phyloP scores from a whole-genome alignment of 306 rosid species.

The Cucurbita argyrosperma region DNA sequence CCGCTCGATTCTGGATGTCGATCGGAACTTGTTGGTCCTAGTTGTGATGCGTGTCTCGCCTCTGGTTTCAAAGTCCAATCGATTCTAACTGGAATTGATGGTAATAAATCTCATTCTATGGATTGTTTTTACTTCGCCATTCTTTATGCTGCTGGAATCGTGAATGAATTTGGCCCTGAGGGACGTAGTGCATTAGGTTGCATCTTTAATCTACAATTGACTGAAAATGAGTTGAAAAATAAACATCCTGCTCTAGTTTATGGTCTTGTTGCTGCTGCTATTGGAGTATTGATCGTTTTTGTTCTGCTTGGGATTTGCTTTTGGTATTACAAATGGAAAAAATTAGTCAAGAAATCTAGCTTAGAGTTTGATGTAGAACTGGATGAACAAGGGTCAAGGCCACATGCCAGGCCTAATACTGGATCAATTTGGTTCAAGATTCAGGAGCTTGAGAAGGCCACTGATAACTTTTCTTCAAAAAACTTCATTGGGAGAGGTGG shows the following conservation, averaged over 20 bases:
- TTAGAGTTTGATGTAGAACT: slow-evolving; percentile 30
- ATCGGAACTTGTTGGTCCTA: slow-evolving; percentile 38
- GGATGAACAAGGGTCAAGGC: slow-evolving; percentile 53
- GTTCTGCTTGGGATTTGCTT: slow-evolving; percentile 45
- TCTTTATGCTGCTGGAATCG: slow-evolving; percentile 83
- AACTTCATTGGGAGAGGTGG: slow-evolving; percentile 90
- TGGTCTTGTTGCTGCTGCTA: slow-evolving; percentile 66
- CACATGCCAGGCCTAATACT: slow-evolving; percentile 64
- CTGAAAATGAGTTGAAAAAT: slow-evolving; percentile 17
- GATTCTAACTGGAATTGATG: slow-evolving; percentile 26
- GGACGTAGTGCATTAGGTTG: slow-evolving; percentile 50
- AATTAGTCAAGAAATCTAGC: slow-evolving; percentile 9
- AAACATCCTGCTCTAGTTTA: slow-evolving; percentile 48
- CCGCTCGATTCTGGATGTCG: slow-evolving; percentile 36
- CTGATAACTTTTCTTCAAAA: slow-evolving; percentile 52
- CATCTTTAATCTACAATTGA: slow-evolving; percentile 31
- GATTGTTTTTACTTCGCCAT: slow-evolving; percentile 44
- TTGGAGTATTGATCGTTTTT: slow-evolving; percentile 41
- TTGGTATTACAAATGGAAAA: slow-evolving; percentile 42
- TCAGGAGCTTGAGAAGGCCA: slow-evolving; percentile 79
- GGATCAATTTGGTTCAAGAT: slow-evolving; percentile 86
- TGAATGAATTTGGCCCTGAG: slow-evolving; percentile 63
- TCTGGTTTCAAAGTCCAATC: slow-evolving; percentile 37
- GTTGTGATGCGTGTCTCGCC: slow-evolving; percentile 41
- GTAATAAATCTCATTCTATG: slow-evolving; percentile 39